Evolutionary conservation across 805 yeast species (phyloP), one percentile per base, ranked within the genome.

Genomic region (Torulaspora gathmanii): DNA sequence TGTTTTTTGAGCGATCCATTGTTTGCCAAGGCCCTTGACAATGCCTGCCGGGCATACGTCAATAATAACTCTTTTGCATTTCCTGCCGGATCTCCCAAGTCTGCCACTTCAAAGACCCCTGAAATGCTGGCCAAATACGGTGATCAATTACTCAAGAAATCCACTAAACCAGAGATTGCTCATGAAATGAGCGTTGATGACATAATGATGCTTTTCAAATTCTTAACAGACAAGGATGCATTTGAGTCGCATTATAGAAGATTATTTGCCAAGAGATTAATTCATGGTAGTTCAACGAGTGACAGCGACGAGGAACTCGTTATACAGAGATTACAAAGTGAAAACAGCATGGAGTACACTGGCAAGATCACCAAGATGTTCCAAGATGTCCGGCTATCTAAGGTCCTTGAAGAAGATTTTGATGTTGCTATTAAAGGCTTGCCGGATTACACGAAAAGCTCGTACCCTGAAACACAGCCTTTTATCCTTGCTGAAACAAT

Each of bases 331-430:
- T 75, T 93, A 53, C 95, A 89, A 63, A 84, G 85, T 46, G 95
- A 85, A 49, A 91, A 93, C 66, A 88, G 95, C 15, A 74, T 83
- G 62, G 98, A 93, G 61, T 93, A 91, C 65, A 90, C 98, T 1
- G 83, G 87, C 44, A 91, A 90, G 65, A 86, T 93, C 65, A 86
- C 95, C 17, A 86, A 89, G 57, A 93, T 93, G 99, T 90, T 93
- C 65, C 86, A 84, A 63, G 99, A 93, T 68, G 87, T 93, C 73
- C 78, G 84, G 56, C 78, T 91, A 3, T 86, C 96, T 0, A 79
- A 79, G 50, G 91, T 87, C 45, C 72, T 93, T 60, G 80, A 77
- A 39, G 70, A 68, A 35, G 69, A 70, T 26, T 68, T 72, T 34
- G 66, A 69, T 44, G 63, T 60, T 23, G 56, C 55, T 9, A 54